These are phyloP conservation scores for Suhomyces bolitotheri DNA, from an alignment of 1,139 yeast species.

Conservation along the genomic window DNA sequence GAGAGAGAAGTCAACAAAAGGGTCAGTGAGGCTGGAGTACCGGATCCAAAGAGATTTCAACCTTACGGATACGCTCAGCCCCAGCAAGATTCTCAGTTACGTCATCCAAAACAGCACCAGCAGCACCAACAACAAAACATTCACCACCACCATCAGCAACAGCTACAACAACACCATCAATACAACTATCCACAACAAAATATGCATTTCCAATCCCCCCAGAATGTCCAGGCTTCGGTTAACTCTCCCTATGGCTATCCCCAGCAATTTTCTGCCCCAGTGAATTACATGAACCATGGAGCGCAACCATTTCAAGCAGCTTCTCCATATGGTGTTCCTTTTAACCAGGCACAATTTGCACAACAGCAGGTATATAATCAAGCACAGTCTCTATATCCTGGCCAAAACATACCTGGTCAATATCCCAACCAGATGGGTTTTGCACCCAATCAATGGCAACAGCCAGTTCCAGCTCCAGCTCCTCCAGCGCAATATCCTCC, in stretches of 20 bases:
- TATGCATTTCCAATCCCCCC: neutral
- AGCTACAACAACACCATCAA: neutral
- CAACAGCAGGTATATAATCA: constrained; percentile 1
- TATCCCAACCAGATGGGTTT: too few relatives aligned
- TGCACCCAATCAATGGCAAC: constrained; percentile 4
- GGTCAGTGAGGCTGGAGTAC: constrained; percentile 8
- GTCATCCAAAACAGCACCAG: constrained; percentile 7
- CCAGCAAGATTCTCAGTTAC: too few relatives aligned
- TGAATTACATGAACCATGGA: constrained; percentile 2
- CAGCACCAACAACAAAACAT: constrained; percentile 10
- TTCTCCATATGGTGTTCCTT: constrained; percentile 7
- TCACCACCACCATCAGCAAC: constrained; percentile 14
- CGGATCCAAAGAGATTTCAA: constrained; percentile 20
- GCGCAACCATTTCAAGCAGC: constrained; percentile 3
- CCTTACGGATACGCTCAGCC: constrained; percentile 28
- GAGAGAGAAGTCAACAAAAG: constrained; percentile 15
- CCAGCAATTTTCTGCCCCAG: neutral
- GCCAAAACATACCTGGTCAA: neutral
- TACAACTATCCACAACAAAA: neutral
- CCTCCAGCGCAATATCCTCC: constrained; percentile 15
- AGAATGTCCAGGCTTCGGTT: constrained; percentile 1
- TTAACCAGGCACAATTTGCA: constrained; percentile 5
- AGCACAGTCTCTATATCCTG: neutral
- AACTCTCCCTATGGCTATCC: neutral
- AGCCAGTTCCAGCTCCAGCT: constrained; percentile 14